A percentile compares a stretch with the other conserved stretches of the same genome.
These are phyloP conservation scores for Styphnolobium japonicum DNA, from an alignment of 306 rosid genomes.

Conservation along the genomic window DNA sequence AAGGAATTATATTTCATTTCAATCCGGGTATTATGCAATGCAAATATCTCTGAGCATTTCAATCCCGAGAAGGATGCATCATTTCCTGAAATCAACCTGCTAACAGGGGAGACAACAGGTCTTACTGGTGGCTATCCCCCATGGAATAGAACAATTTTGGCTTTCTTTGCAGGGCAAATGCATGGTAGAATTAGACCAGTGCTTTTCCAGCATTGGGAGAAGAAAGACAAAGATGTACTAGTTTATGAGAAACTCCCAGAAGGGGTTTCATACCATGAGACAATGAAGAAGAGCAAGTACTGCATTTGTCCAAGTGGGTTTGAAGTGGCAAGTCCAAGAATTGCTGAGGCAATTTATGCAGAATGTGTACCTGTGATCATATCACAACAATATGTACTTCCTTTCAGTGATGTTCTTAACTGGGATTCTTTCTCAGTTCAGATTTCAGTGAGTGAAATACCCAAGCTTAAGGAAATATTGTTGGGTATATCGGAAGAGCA, in stretches of 20 bases:
- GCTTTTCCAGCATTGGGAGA: constrained; percentile 49
- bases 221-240: constrained; percentile 41
- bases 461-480: constrained; percentile 49
- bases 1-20: constrained; percentile 49
- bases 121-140: constrained; percentile 38
- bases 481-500: constrained; percentile 40
- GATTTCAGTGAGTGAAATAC: constrained; percentile 43
- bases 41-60: constrained; percentile 57
- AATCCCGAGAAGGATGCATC: constrained; percentile 71
- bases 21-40: constrained; percentile 56
- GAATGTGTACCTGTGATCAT: constrained; percentile 56
- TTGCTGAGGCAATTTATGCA: constrained; percentile 58
- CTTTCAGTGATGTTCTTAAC: constrained; percentile 57
- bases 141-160: constrained; percentile 35
- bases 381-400: constrained; percentile 59
- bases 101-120: constrained; percentile 34
- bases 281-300: constrained; percentile 48
- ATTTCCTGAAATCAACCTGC: constrained; percentile 56
- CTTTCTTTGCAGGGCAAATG: constrained; percentile 53
- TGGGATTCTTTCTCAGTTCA: constrained; percentile 54
- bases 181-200: constrained; percentile 51
- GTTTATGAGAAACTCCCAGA: constrained; percentile 49
- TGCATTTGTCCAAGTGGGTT: constrained; percentile 65
- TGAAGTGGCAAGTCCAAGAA: constrained; percentile 69
- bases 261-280: constrained; percentile 41